Evolutionary conservation across 768 basidiomycete species (phyloP), one percentile per base, ranked within the genome.

Genomic region (Boletus eberwhitei): DNA sequence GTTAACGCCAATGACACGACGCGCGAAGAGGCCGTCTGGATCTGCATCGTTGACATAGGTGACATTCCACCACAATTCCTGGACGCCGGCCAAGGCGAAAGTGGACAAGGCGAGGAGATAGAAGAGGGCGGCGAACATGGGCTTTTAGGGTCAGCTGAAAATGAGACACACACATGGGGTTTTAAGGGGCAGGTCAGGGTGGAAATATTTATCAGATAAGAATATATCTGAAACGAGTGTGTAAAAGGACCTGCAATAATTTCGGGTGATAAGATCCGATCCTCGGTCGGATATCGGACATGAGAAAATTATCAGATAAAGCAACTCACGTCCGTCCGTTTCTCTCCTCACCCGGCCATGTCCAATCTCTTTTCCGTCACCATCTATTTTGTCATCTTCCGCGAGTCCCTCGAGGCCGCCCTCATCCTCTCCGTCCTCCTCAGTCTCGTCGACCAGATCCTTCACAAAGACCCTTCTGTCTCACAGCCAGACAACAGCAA

Each of bases 351-450:
- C 2, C 21, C 6, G 22, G 6, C n/a, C 37, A 62, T 62, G 58
- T 0, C 58, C 12, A 24, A 84, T 65, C 74, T 94, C 52, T 97
- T 97, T 74, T 90, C 89, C 54, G 81, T 95, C 52, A 85, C 93
- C 65, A 93, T 98, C 62, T 97, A 94, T 78, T 93, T 98, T 81
- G 93, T 97, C 74, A 85, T 95, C 74, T 93, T 96, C 71, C 84
- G 94, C 67, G 94, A 97, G 80, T 89, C 92, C 5, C 80, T 97
- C 59, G 94, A 97, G 77, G 90, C 93, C 5, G 85, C 84, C 40
- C 88, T 98, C 75, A 92, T 98, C 78, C 74, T 97, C 69, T 90
- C 92, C 7, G 92, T 96, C 53, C 82, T 98, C 45, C 86, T 96
- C 49, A 85, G 90, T 59, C 85, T 98, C 57, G 89, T 91, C n/a